A percentile compares a stretch with the other conserved stretches of the same genome.
Evolutionary conservation across 768 basidiomycete genomes (phyloP).

Genomic region (Cystobasidium tubakii): DNA sequence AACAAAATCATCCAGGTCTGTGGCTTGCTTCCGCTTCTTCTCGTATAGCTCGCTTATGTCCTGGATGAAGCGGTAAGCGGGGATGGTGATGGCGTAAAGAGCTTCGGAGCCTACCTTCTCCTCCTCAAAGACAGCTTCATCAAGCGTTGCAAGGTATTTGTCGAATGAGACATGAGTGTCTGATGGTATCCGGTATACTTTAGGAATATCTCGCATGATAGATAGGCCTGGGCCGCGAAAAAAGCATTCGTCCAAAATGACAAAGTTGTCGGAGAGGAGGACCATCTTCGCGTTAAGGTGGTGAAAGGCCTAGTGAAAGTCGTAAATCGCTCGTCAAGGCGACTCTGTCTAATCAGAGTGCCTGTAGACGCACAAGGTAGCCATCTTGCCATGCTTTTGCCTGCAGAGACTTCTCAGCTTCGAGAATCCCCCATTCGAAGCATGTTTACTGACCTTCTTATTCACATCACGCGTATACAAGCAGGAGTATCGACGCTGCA

Average conservation of each 20-base stretch:
- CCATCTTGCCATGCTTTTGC: constrained; percentile 36
- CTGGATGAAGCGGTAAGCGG: not conserved
- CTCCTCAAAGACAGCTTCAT: constrained; percentile 34
- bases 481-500: constrained; percentile 33
- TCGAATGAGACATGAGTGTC: constrained; percentile 13
- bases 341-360: no score
- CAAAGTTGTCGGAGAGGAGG: constrained; percentile 19
- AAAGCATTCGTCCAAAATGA: constrained; percentile 29
- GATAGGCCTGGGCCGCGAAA: constrained; percentile 10
- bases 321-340: no score
- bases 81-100: not conserved
- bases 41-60: constrained; percentile 29
- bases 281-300: constrained; percentile 31
- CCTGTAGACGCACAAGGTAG: constrained; percentile 19
- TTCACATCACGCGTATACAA: constrained; percentile 31
- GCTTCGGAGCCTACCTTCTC: constrained; percentile 9
- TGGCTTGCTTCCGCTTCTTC: constrained; percentile 18
- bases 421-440: not conserved
- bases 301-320: constrained; percentile 1
- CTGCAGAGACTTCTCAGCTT: not conserved
- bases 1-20: constrained; percentile 9
- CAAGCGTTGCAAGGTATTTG: constrained; percentile 13
- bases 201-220: constrained; percentile 8
- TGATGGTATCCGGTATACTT: not conserved
- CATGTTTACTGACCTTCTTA: constrained; percentile 25